phyloP scores from a whole-genome alignment of 2,329 filamentous ascomycete species.

The Blastomyces silverae region DNA sequence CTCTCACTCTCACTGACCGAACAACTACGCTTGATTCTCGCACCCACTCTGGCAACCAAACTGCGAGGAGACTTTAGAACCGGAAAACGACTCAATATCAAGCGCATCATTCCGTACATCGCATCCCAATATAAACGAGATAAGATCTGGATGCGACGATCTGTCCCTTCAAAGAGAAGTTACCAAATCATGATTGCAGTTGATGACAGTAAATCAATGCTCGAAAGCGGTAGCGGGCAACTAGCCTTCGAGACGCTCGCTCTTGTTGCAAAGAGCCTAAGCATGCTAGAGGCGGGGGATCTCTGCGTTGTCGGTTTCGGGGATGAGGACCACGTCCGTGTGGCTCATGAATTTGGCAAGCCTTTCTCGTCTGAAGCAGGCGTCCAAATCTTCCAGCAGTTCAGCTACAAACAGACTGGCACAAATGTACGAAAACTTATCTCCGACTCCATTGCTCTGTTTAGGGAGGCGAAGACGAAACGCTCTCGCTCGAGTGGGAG shows the following conservation, averaged over 20 bases:
- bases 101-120: slow-evolving; percentile 98
- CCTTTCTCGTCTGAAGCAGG: slow-evolving; percentile 77
- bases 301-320: slow-evolving; percentile 91
- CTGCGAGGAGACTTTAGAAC: slow-evolving; percentile 95
- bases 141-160: slow-evolving; percentile 99
- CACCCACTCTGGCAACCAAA: slow-evolving; percentile 89
- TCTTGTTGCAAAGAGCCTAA: slow-evolving; percentile 76
- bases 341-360: slow-evolving; percentile 77
- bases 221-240: slow-evolving; percentile 65
- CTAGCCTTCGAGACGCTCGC: slow-evolving; percentile 92
- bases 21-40: slow-evolving; percentile 89
- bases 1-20: slow-evolving; percentile 86
- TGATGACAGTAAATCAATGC: slow-evolving; percentile 93
- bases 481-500: slow-evolving; percentile 46
- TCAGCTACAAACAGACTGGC: slow-evolving; percentile 75
- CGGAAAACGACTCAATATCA: slow-evolving; percentile 97
- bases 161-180: slow-evolving; percentile 81
- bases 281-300: slow-evolving; percentile 90
- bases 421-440: slow-evolving; percentile 81
- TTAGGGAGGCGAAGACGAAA: slow-evolving; percentile 66
- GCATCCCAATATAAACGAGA: slow-evolving; percentile 97
- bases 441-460: slow-evolving; percentile 68
- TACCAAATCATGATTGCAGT: slow-evolving; percentile 98
- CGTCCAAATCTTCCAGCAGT: slow-evolving; percentile 73
- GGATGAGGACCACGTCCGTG: slow-evolving; percentile 59